phyloP scores from a whole-genome alignment of 139 green algal genomes.

The Chlamydomonas schloesseri region DNA sequence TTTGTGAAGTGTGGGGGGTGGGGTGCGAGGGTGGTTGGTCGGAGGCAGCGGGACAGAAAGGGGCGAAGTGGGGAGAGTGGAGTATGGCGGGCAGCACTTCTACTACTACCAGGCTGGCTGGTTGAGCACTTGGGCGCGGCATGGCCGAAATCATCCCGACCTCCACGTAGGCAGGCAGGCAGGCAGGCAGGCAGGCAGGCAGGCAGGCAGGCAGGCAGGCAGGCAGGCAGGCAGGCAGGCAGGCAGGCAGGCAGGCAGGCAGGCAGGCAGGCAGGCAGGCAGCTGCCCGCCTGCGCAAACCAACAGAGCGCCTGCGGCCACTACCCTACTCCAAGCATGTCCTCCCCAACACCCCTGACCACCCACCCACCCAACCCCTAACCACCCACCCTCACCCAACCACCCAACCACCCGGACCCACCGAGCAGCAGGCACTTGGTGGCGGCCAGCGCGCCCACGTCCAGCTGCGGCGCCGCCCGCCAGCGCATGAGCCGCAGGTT shows the following conservation, averaged over 20 bases:
- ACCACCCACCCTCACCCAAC: not conserved
- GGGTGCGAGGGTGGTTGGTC: not conserved
- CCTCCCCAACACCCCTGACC: not conserved
- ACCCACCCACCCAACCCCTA: not conserved
- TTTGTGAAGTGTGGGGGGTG: too few species aligned
- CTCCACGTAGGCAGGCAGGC: too few species aligned
- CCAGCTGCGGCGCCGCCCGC: slow-evolving; percentile 86
- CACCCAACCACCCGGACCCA: slow-evolving; percentile 12
- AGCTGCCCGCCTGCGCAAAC: too few species aligned
- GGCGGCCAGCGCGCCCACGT: slow-evolving; percentile 71
- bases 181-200: too few species aligned
- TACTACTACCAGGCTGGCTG: too few species aligned
- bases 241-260: too few species aligned
- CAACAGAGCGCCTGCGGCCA: too few species aligned
- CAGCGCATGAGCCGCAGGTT: slow-evolving; percentile 98
- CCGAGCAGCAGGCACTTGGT: slow-evolving; percentile 92
- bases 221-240: too few species aligned
- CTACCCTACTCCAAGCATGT: not conserved
- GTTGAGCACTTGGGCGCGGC: too few species aligned
- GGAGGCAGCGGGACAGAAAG: not conserved
- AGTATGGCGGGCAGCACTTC: not conserved
- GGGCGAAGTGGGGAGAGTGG: not conserved
- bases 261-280: too few species aligned
- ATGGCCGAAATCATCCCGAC: too few species aligned
- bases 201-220: too few species aligned